A percentile compares a stretch with the other conserved stretches of the same genome.
Evolutionary conservation across 768 basidiomycete genomes (phyloP).

Genomic region (Pluteus cervinus): DNA sequence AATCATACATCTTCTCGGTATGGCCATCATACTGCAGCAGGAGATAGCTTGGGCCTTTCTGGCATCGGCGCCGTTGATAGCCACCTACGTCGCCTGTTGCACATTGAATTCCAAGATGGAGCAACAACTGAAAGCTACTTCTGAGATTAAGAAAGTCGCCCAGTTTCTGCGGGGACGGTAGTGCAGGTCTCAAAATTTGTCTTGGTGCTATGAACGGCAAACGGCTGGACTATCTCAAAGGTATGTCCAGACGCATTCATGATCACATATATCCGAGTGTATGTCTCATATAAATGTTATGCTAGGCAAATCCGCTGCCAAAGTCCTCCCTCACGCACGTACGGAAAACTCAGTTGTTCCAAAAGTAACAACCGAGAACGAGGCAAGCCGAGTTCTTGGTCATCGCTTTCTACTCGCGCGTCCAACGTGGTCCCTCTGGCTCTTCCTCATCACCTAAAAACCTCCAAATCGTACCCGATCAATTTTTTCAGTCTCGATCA

Average conservation of each 20-base stretch:
- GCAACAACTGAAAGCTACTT: slow-evolving; percentile 74
- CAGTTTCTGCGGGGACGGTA: slow-evolving; percentile 83
- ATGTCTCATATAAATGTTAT: not conserved
- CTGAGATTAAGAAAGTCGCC: slow-evolving; percentile 76
- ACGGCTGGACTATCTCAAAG: slow-evolving; percentile 97
- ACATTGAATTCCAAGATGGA: slow-evolving; percentile 44
- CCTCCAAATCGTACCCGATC: slow-evolving; percentile 76
- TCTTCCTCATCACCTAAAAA: slow-evolving; percentile 75
- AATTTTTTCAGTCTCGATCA: slow-evolving; percentile 70
- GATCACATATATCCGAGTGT: not conserved
- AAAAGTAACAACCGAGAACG: slow-evolving; percentile 65
- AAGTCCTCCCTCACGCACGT: slow-evolving; percentile 90
- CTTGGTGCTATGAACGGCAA: slow-evolving; percentile 92
- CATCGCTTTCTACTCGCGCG: slow-evolving; percentile 87
- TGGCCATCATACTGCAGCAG: no score
- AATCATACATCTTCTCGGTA: no score
- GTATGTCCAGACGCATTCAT: slow-evolving; percentile 37
- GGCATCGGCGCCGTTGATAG: no score
- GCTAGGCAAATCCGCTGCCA: slow-evolving; percentile 92
- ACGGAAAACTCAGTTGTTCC: slow-evolving; percentile 79
- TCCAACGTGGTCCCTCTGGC: slow-evolving; percentile 71
- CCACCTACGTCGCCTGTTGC: no score
- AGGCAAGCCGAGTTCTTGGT: slow-evolving; percentile 65
- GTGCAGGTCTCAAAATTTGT: slow-evolving; percentile 82
- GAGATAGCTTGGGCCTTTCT: no score